Base-by-base conservation (phyloP, 805 yeast genomes). In the Metschnikowia gruessii region DNA sequence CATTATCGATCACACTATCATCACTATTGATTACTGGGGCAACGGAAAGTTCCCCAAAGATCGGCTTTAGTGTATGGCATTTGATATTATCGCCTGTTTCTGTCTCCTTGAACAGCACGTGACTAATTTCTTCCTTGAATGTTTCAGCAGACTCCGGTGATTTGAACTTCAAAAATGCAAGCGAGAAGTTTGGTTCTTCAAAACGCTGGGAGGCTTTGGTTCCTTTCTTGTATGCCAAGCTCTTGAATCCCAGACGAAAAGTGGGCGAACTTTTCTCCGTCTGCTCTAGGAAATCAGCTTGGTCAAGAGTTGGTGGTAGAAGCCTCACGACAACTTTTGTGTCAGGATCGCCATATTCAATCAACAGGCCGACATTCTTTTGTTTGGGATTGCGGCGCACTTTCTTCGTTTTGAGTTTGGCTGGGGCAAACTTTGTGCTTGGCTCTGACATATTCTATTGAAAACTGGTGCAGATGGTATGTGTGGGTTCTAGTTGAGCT, bases 51-150 rank as follows among this genome's bases (percentile, higher is more conserved):
- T 40, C 48, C 2, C 59, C 59, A 17, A 49, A 46, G 10, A 55
- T 45, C 3, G 59, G 51, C 32, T 45, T 52, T 19, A 45, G 11
- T 3, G 43, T 41, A 15, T 31, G 42, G 40, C 58, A 54, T 29
- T 54, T 48, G 41, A 68, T 58, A 12, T 61, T 49, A 34, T 63
- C 68, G 6, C 55, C 57, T 2, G 65, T 56, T 4, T 48, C 54
- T 2, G 52, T 48, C 24, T 62, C 69, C 16, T 40, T 43, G 62
- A 62, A 66, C 30, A 61, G 56, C 30, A 65, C 54, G 0, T 49
- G 53, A 13, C 40, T 40, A 13, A 58, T 31, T 9, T 37, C 51
- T 13, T 24, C 35, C 29, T 37, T 37, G 40, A 59, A 56, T 15
- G 41, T 30, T 2, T 41, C 46, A 4, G 56, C 50, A 8, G 29